Evolutionary conservation across 2,329 filamentous ascomycete species (phyloP).

Genomic region (Tolypocladium guangdongense): DNA sequence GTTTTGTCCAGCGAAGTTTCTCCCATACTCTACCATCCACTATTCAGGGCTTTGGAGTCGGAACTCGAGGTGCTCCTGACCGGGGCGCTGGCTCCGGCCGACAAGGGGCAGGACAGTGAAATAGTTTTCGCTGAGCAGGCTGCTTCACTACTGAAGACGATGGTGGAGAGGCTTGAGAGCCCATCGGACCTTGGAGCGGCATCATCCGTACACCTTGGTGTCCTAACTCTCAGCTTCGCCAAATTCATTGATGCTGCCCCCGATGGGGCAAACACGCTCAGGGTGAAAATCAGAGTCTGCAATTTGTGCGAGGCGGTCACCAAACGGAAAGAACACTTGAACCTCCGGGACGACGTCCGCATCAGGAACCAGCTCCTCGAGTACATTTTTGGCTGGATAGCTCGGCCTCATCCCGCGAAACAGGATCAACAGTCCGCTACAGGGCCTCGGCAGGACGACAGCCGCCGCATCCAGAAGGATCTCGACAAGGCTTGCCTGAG

Average conservation of each 20-base stretch:
- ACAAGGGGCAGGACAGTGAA: slow-evolving; percentile 46
- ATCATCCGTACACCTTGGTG: slow-evolving; percentile 52
- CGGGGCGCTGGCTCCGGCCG: slow-evolving; percentile 38
- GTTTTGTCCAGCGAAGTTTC: slow-evolving; percentile 56
- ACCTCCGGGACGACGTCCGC: slow-evolving; percentile 56
- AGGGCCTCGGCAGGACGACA: slow-evolving; percentile 44
- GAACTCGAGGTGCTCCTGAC: slow-evolving; percentile 54
- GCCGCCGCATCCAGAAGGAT: slow-evolving; percentile 48
- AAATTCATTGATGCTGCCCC: slow-evolving; percentile 51
- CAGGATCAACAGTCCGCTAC: slow-evolving; percentile 28
- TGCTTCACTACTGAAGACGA: slow-evolving; percentile 48
- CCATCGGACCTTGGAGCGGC: slow-evolving; percentile 51
- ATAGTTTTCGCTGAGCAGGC: slow-evolving; percentile 59
- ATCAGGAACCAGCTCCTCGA: slow-evolving; percentile 59
- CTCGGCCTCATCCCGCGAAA: slow-evolving; percentile 42
- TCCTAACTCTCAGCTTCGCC: slow-evolving; percentile 53
- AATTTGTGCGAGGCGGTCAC: slow-evolving; percentile 55
- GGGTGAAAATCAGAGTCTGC: slow-evolving; percentile 60
- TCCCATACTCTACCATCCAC: slow-evolving; percentile 46
- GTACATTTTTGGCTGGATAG: slow-evolving; percentile 59
- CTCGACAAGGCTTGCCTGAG: slow-evolving; percentile 55
- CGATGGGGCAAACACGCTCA: slow-evolving; percentile 44
- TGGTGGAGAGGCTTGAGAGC: slow-evolving; percentile 54
- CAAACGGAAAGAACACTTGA: slow-evolving; percentile 56
- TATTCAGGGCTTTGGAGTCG: slow-evolving; percentile 54